Base-by-base conservation (phyloP, 257 asterid genomes). In the Voacanga thouarsii region DNA sequence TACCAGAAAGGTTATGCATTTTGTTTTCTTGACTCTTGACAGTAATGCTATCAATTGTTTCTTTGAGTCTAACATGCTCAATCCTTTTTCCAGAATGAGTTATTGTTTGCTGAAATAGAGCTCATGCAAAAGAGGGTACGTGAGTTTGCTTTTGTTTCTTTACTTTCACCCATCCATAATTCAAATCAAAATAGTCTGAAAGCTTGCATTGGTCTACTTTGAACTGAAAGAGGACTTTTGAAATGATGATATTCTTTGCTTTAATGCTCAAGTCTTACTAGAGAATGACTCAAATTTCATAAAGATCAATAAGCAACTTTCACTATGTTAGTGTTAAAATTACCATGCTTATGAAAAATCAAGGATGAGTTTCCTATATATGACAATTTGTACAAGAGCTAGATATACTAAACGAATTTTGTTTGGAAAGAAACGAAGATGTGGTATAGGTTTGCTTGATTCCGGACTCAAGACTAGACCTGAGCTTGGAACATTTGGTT, bases 61-160 rank as follows among this genome's bases (percentile, higher is more conserved):
- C 9, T 63, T 47, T 24, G 73, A 78, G 24, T 64, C 74, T 81
- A 65, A 77, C 39, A 43, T 74, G 16, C 73, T 53, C 49, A 49
- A 12, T 84, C 30, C 16, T 60, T 50, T 71, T 75, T 59, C 70
- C 94, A 91, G 98, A 93, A 91, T 80, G 98, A 93, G 79, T 70
- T 91, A 84, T 72, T 93, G 86, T 88, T 86, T 79, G 93, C 98
- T 45, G 98, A 93, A 86, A 93, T 93, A 61, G 98, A 93, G 90
- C 89, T 89, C 77, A 91, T 93, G 98, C 96, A 93, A 77, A 93
- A 90, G 84, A 89, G 97, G 96, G 98, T 90, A 86, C 78, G 75
- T 72, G 9, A 39, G 18, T 72, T 71, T 21, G 23, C 19, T 39
- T 28, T 37, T n/a, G 70, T 64, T 64, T 28, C 9, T 66, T 39